These are phyloP conservation scores for Termitomyces sp. DNA, from an alignment of 768 basidiomycete genomes.

Conservation along the genomic window DNA sequence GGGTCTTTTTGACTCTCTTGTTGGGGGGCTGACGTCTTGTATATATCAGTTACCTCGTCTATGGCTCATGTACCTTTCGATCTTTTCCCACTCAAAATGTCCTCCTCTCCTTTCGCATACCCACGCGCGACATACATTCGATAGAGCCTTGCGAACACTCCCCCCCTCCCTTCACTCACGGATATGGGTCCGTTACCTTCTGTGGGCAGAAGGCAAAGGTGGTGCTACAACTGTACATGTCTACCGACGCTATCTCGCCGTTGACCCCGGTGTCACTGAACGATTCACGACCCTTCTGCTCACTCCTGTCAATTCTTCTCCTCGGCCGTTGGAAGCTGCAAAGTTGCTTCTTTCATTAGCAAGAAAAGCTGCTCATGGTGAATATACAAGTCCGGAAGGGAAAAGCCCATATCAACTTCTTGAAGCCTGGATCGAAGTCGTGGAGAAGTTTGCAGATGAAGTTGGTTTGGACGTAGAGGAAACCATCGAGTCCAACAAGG, in stretches of 20 bases:
- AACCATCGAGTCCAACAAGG: conserved; percentile 51
- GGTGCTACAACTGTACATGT: conserved; percentile 73
- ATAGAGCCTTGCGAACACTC: conserved; percentile 88
- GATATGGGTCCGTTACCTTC: conserved; percentile 88
- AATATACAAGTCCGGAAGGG: conserved; percentile 83
- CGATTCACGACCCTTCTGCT: conserved; percentile 69
- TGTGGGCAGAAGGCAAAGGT: conserved; percentile 84
- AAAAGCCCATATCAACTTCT: conserved; percentile 96
- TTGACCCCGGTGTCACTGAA: conserved; percentile 79
- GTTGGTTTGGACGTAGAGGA: conserved; percentile 85
- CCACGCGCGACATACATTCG: conserved; percentile 91
- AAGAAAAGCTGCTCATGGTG: conserved; percentile 75
- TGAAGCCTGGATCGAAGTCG: conserved; percentile 87
- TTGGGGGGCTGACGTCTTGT: neutral
- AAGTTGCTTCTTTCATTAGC: conserved; percentile 84
- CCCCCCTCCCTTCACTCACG: conserved; percentile 89
- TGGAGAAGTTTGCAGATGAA: conserved; percentile 86
- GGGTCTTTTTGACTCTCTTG: conserved; percentile 14
- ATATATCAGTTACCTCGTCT: conserved; percentile 73
- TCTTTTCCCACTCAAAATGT: conserved; percentile 86
- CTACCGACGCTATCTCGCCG: conserved; percentile 83
- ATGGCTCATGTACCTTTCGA: conserved; percentile 90
- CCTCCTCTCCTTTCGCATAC: conserved; percentile 80
- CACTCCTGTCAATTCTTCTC: conserved; percentile 43
- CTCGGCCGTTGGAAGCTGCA: conserved; percentile 87